Conservation (phyloP, 768 basidiomycete genomes). For the Cystobasidiopsis lactophilus region DNA sequence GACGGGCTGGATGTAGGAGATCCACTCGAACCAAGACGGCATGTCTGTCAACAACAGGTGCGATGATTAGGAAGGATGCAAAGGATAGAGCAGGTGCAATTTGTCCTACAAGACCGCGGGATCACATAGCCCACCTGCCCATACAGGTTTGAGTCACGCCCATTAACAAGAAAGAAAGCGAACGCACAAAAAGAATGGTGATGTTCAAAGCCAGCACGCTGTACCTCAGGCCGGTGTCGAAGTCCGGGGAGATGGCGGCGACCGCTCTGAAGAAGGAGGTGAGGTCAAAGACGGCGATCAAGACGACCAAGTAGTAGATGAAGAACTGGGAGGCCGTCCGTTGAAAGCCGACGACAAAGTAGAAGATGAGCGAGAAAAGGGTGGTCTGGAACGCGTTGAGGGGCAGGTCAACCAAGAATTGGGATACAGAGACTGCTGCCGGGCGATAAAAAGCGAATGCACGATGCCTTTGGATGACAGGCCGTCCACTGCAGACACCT, state of each 20-base stretch:
- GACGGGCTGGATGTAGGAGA: slow-evolving; percentile 32
- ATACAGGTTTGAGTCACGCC: too few species aligned
- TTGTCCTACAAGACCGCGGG: too few species aligned
- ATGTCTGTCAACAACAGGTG: too few species aligned
- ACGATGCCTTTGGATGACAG: neutral
- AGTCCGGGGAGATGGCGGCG: neutral
- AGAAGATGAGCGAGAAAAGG: slow-evolving; percentile 26
- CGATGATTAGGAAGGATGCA: too few species aligned
- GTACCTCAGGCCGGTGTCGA: neutral
- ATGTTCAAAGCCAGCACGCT: neutral
- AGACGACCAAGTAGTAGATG: neutral
- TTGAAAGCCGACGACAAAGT: slow-evolving; percentile 28
- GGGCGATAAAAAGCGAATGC: slow-evolving; percentile 29
- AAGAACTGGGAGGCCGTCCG: slow-evolving; percentile 15
- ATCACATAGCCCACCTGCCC: too few species aligned
- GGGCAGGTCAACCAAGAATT: slow-evolving; percentile 28
- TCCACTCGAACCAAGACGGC: slow-evolving; percentile 34
- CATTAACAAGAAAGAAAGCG: too few species aligned
- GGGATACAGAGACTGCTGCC: slow-evolving; percentile 25
- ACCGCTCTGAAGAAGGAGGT: neutral
- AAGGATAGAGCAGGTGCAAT: too few species aligned
- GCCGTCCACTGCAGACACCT: neutral
- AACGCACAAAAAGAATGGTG: neutral
- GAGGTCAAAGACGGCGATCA: slow-evolving; percentile 36
- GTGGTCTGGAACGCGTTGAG: slow-evolving; percentile 17